These are phyloP conservation scores for Coemansia furcata DNA, from an alignment of 192 early-diverging fungal species.

Conservation along the genomic window DNA sequence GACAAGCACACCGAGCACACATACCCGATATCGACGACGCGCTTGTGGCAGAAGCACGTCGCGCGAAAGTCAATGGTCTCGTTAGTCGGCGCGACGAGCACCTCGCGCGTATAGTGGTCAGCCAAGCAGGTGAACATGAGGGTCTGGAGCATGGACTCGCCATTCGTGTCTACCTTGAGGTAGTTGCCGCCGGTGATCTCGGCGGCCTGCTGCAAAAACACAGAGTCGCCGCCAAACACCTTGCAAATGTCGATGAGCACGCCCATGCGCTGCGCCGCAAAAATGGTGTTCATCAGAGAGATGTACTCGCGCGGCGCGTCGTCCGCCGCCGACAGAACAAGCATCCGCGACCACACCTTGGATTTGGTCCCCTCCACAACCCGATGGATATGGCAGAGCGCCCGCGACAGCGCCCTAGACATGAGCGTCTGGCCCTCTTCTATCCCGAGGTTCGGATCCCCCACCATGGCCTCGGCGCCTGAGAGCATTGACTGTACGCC, in stretches of 20 bases:
- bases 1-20: slow-evolving; percentile 99
- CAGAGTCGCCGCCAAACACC: slow-evolving; percentile 70
- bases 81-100: slow-evolving; percentile 70
- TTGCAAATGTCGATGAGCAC: slow-evolving; percentile 92
- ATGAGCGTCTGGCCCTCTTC: slow-evolving; percentile 36
- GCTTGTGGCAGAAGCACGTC: slow-evolving; percentile 96
- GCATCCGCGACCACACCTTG: slow-evolving; percentile 67
- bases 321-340: slow-evolving; percentile 81
- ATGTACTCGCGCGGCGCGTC: slow-evolving; percentile 92
- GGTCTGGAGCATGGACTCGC: slow-evolving; percentile 70
- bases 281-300: slow-evolving; percentile 97
- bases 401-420: slow-evolving; percentile 48
- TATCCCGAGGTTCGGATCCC: background rate
- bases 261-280: slow-evolving; percentile 89
- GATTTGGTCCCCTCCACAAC: slow-evolving; percentile 5
- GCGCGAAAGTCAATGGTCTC: slow-evolving; percentile 90
- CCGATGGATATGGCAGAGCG: slow-evolving; percentile 51
- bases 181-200: slow-evolving; percentile 87
- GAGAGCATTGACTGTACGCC: slow-evolving; percentile 28
- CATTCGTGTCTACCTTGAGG: slow-evolving; percentile 64
- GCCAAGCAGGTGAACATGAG: slow-evolving; percentile 82
- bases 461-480: background rate
- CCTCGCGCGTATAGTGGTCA: slow-evolving; percentile 69
- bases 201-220: slow-evolving; percentile 91
- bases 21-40: slow-evolving; percentile 87